Conservation (phyloP, 441 rosid species). For the Biscutella laevigata region DNA sequence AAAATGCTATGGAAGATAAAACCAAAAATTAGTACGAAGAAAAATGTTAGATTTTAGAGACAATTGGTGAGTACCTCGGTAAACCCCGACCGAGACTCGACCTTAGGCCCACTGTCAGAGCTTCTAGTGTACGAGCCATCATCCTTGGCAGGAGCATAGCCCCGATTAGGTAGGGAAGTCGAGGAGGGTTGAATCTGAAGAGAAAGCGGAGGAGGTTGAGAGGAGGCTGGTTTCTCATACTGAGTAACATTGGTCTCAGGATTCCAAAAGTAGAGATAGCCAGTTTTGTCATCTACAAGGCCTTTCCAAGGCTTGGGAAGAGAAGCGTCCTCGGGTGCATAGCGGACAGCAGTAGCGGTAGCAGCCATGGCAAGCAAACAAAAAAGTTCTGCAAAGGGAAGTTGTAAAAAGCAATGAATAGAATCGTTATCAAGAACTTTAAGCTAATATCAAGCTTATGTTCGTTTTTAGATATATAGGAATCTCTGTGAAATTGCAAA, state of each 20-base stretch:
- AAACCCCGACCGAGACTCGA: constrained; percentile 33
- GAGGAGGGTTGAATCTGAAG: constrained; percentile 48
- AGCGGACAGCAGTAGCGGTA: constrained; percentile 50
- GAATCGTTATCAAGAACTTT: no score
- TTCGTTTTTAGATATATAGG: no score
- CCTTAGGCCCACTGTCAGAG: constrained; percentile 28
- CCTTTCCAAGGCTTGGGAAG: constrained; percentile 96
- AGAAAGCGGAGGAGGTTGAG: constrained; percentile 29
- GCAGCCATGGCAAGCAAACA: constrained; percentile 48
- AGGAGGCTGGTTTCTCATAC: constrained; percentile 50
- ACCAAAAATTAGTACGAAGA: not conserved
- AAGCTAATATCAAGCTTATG: no score
- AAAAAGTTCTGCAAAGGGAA: not conserved
- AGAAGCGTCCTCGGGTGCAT: constrained; percentile 83
- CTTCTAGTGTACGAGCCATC: constrained; percentile 35
- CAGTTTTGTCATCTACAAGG: constrained; percentile 71
- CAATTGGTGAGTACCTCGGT: constrained; percentile 35
- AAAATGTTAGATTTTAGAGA: no score
- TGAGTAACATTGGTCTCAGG: constrained; percentile 87
- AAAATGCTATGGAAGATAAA: not conserved
- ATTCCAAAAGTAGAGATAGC: constrained; percentile 84
- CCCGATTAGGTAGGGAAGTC: constrained; percentile 20
- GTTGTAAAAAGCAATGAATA: no score
- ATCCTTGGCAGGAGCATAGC: constrained; percentile 36
- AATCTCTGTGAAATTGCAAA: no score